Evolutionary conservation across 2,329 filamentous ascomycete species (phyloP).

Genomic region (Thielaviopsis musarum): DNA sequence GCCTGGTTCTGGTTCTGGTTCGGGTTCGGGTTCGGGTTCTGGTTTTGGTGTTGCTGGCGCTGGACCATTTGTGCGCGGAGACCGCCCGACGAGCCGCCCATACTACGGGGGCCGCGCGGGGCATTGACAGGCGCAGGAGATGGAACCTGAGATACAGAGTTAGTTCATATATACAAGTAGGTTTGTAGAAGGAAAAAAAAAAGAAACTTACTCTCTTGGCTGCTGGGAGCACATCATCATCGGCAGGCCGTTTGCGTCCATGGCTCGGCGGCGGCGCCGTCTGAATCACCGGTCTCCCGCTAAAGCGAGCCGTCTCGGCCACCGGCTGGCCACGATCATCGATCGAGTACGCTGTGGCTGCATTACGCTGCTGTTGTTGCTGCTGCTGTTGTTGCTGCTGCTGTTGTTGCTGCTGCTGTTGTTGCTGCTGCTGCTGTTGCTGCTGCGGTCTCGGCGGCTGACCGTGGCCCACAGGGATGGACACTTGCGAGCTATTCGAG

Average conservation of each 20-base stretch:
- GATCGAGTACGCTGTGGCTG: conserved; percentile 5
- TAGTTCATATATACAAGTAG: neutral
- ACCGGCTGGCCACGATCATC: conserved; percentile 9
- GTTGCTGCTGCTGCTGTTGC: too few relatives aligned
- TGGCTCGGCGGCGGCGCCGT: conserved; percentile 18
- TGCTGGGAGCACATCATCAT: conserved; percentile 20
- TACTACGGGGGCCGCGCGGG: neutral
- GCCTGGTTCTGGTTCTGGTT: too few relatives aligned
- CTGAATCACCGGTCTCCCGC: conserved; percentile 25
- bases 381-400: too few relatives aligned
- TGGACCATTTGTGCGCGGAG: conserved; percentile 19
- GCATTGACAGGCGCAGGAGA: neutral
- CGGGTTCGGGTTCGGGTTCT: neutral
- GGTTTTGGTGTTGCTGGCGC: conserved; percentile 4
- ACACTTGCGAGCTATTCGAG: neutral
- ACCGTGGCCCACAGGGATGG: conserved; percentile 7
- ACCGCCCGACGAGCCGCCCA: neutral
- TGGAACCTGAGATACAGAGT: neutral
- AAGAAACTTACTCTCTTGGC: conserved; percentile 26
- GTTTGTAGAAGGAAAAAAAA: neutral
- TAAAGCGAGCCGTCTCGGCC: conserved; percentile 15
- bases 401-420: neutral
- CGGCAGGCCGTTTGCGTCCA: conserved; percentile 27
- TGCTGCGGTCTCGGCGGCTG: neutral
- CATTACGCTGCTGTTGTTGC: neutral